Percentiles rank a stretch among this genome's conserved stretches.
phyloP scores from a whole-genome alignment of 2,329 filamentous ascomycete species.

The Venturia aucupariae region DNA sequence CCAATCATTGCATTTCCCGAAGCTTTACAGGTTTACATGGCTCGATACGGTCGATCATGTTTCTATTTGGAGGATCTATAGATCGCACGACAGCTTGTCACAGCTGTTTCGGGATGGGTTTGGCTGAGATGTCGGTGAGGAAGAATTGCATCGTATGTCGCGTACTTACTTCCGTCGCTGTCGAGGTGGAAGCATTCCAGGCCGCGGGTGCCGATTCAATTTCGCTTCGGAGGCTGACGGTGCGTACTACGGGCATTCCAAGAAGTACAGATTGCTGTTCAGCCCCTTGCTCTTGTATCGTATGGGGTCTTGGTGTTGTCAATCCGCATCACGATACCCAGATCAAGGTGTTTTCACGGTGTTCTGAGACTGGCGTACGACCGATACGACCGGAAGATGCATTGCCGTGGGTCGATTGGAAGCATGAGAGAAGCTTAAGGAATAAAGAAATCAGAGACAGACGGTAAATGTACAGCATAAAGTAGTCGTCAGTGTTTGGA shows the following conservation, averaged over 20 bases:
- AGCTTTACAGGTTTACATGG: background rate
- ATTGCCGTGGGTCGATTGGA: background rate
- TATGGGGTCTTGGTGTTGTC: background rate
- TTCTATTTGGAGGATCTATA: background rate
- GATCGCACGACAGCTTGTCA: background rate
- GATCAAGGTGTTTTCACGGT: background rate
- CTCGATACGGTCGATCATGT: background rate
- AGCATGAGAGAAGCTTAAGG: constrained; percentile 1
- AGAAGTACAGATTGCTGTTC: background rate
- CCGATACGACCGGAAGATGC: background rate
- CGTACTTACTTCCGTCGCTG: background rate
- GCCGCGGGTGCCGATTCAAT: background rate
- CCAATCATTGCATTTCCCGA: background rate
- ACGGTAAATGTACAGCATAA: background rate
- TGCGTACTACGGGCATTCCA: background rate
- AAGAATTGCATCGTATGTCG: background rate
- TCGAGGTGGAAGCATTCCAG: background rate
- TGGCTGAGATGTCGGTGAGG: background rate
- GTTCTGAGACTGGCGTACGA: background rate
- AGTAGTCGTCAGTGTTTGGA: background rate
- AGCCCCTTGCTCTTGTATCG: background rate
- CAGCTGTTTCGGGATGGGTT: background rate
- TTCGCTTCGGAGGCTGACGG: background rate
- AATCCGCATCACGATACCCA: background rate
- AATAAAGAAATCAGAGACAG: background rate